These are phyloP conservation scores for Yueomyces sinensis DNA, from an alignment of 805 yeast species.

Conservation along the genomic window DNA sequence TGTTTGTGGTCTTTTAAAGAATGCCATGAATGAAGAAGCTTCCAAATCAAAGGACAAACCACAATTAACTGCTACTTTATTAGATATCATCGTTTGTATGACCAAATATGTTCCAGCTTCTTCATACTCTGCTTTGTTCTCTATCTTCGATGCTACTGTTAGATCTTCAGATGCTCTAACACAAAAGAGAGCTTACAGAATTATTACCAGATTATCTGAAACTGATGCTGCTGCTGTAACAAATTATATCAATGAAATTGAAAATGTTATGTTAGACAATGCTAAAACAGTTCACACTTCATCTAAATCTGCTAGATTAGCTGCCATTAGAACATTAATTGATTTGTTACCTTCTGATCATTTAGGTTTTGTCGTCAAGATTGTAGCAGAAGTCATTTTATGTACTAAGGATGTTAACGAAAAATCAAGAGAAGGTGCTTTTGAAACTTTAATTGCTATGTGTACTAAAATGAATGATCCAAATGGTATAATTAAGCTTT, in stretches of 20 bases:
- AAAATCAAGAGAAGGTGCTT: slow-evolving; percentile 75
- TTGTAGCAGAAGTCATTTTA: slow-evolving; percentile 77
- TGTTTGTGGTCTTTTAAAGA: slow-evolving; percentile 66
- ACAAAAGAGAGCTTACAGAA: slow-evolving; percentile 84
- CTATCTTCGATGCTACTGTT: slow-evolving; percentile 66
- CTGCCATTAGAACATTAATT: slow-evolving; percentile 49
- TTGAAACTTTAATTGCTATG: slow-evolving; percentile 61
- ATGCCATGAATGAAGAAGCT: slow-evolving; percentile 51
- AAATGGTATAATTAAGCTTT: slow-evolving; percentile 55
- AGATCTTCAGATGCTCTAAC: slow-evolving; percentile 45
- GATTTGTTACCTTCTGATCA: slow-evolving; percentile 50
- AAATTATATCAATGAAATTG: slow-evolving; percentile 43
- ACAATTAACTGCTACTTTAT: slow-evolving; percentile 64
- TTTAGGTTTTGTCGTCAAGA: slow-evolving; percentile 64
- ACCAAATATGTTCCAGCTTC: slow-evolving; percentile 65
- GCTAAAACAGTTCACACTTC: slow-evolving; percentile 48
- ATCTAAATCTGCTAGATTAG: slow-evolving; percentile 69
- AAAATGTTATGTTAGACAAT: slow-evolving; percentile 44
- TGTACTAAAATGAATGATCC: slow-evolving; percentile 59
- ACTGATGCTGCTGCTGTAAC: slow-evolving; percentile 43
- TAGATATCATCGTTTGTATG: slow-evolving; percentile 84
- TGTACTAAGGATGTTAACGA: slow-evolving; percentile 90
- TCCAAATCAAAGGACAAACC: slow-evolving; percentile 15
- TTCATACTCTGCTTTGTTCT: slow-evolving; percentile 58
- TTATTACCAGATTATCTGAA: slow-evolving; percentile 52